Conservation (phyloP, 1,139 yeast species). For the Schwanniomyces etchellsii region DNA sequence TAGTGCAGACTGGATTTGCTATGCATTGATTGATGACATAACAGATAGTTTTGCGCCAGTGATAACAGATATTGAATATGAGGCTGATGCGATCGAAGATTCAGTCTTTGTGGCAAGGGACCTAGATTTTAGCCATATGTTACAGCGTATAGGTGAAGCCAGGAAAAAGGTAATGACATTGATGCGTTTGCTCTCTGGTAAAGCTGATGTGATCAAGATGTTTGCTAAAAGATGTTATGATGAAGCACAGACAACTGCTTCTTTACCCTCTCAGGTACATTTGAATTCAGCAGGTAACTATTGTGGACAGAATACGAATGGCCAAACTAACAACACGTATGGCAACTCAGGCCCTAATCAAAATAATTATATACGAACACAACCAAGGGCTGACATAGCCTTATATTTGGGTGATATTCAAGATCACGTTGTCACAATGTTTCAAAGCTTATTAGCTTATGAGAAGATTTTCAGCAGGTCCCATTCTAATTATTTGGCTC, state of each 20-base stretch:
- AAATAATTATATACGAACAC: conserved; percentile 26
- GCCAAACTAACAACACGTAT: background rate
- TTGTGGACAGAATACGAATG: background rate
- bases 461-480: conserved; percentile 20
- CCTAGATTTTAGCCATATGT: conserved; percentile 62
- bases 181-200: conserved; percentile 84
- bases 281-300: background rate
- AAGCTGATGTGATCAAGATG: conserved; percentile 96
- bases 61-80: conserved; percentile 79
- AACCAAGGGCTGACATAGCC: conserved; percentile 79
- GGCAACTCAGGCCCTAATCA: background rate
- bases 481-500: conserved; percentile 21
- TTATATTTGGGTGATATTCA: conserved; percentile 94
- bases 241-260: conserved; percentile 22
- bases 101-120: conserved; percentile 41
- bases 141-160: conserved; percentile 80
- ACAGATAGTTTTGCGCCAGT: conserved; percentile 93
- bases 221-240: conserved; percentile 96
- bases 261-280: conserved; percentile 6
- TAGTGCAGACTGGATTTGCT: conserved; percentile 89
- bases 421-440: conserved; percentile 25
- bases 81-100: conserved; percentile 90
- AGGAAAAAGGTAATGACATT: conserved; percentile 88
- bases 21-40: conserved; percentile 89
- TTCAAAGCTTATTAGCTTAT: conserved; percentile 18